Evolutionary conservation across 2,329 filamentous ascomycete species (phyloP).

Genomic region (Chrysosphaeria jannelii): DNA sequence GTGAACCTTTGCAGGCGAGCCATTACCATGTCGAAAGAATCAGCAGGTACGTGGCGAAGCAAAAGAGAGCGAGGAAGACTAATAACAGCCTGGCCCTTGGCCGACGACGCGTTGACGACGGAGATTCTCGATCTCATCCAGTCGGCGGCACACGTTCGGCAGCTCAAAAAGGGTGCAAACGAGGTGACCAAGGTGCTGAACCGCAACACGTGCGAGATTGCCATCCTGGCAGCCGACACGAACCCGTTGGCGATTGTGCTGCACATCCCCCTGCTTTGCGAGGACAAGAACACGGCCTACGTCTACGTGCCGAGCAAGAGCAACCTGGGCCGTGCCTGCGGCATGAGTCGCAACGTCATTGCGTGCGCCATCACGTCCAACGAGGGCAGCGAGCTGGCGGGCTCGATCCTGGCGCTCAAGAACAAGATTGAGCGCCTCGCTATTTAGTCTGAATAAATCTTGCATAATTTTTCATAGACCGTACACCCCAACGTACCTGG

Average conservation of each 20-base stretch:
- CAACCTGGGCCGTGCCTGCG: conserved; percentile 42
- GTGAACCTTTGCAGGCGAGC: too few relatives aligned
- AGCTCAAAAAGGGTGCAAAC: conserved; percentile 76
- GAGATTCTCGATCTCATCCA: conserved; percentile 62
- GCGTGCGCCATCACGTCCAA: conserved; percentile 72
- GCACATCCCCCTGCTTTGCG: conserved; percentile 65
- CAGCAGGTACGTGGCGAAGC: too few relatives aligned
- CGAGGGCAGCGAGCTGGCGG: conserved; percentile 62
- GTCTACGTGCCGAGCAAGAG: conserved; percentile 6
- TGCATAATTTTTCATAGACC: too few relatives aligned
- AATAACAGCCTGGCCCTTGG: conserved; percentile 6
- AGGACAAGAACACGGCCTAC: conserved; percentile 32
- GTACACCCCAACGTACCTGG: too few relatives aligned
- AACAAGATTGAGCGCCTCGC: conserved; percentile 89
- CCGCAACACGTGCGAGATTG: conserved; percentile 67
- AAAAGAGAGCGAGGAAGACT: too few relatives aligned
- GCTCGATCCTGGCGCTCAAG: conserved; percentile 67
- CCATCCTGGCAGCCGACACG: conserved; percentile 73
- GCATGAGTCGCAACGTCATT: conserved; percentile 70
- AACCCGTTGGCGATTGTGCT: conserved; percentile 64
- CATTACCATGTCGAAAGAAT: too few relatives aligned
- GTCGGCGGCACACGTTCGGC: conserved; percentile 34
- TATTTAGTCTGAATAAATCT: too few relatives aligned
- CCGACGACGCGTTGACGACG: conserved; percentile 11
- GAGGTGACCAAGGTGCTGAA: conserved; percentile 70